Conservation (phyloP, 805 yeast genomes). For the Barnettozyma californica region DNA sequence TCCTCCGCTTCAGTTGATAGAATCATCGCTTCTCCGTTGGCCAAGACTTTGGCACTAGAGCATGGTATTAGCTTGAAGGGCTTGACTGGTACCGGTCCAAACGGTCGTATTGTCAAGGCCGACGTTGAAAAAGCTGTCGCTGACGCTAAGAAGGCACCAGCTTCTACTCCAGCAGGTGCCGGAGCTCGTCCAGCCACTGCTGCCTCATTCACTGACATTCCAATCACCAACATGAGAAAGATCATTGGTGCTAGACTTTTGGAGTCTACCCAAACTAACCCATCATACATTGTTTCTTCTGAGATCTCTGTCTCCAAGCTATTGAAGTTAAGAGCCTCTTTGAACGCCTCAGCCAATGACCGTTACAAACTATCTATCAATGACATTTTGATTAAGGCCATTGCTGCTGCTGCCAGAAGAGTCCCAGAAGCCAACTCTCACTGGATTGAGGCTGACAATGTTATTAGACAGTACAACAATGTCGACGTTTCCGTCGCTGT, state of each 20-base stretch:
- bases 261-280: constrained; percentile 80
- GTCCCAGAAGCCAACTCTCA: constrained; percentile 93
- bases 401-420: constrained; percentile 82
- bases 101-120: constrained; percentile 86
- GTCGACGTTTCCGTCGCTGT: constrained; percentile 97
- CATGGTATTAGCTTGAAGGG: constrained; percentile 82
- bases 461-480: constrained; percentile 84
- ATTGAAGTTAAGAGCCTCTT: constrained; percentile 84
- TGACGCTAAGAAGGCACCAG: constrained; percentile 33
- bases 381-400: constrained; percentile 90
- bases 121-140: constrained; percentile 77
- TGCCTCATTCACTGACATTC: constrained; percentile 65
- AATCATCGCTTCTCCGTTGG: constrained; percentile 91
- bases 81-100: constrained; percentile 90
- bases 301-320: constrained; percentile 82
- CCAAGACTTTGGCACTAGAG: constrained; percentile 89
- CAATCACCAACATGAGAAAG: constrained; percentile 88
- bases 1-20: constrained; percentile 47
- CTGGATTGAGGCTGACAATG: constrained; percentile 85
- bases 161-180: constrained; percentile 38
- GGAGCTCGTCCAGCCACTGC: constrained; percentile 46
- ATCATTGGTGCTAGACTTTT: constrained; percentile 86
- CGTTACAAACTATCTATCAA: constrained; percentile 88
- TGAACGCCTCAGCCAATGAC: constrained; percentile 81
- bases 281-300: constrained; percentile 90